Evolutionary conservation across 225 moss, liverwort and hornwort species (phyloP), one percentile per base, ranked within the genome.

Genomic region (Bryoerythrophyllum caledonicum): DNA sequence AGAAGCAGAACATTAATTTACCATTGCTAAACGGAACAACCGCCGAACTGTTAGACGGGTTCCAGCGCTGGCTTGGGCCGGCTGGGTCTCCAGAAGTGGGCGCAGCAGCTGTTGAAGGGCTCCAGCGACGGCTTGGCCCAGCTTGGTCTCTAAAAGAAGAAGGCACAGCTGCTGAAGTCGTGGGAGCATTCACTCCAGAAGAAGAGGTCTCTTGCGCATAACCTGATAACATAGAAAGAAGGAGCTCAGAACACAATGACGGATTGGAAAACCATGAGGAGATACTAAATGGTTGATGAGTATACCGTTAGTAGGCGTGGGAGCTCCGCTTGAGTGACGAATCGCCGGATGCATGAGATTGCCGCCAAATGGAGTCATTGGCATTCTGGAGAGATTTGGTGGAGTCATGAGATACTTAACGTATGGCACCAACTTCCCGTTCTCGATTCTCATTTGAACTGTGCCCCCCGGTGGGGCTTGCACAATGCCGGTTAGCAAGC

Each of bases 1-100:
- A 43, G 48, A 65, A 12, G 54, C 37, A 79, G 20, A 62, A 70
- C 24, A 30, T 6, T 3, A 32, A 13, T 57, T 73, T 71, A 80
- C 85, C 82, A 52, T 35, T 53, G 16, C 15, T 4, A 67, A 59
- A 82, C 57, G 80, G 82, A 65, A 82, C 82, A 71, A 82, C 77
- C 52, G 82, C 82, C 34, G 74, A 63, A 55, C 24, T 67, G 28
- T 21, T 69, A 30, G 68, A 37, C 30, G 60, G 25, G 20, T 24
- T 59, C 67, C 58, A 25, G 67, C 35, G 11, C 25, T 68, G 60
- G 60, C 67, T 71, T 35, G 72, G 41, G 11, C 67, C 60, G 54
- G 44, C 71, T 78, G 55, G 78, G 7, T 72, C 43, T 35, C 27
- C 20, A 30, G 35, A 53, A 53, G 41, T 53, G 27, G 63, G 6